A percentile compares a stretch with the other conserved stretches of the same genome.
These are phyloP conservation scores for Tuber magnatum DNA, from an alignment of 495 filamentous ascomycete species.

Conservation along the genomic window DNA sequence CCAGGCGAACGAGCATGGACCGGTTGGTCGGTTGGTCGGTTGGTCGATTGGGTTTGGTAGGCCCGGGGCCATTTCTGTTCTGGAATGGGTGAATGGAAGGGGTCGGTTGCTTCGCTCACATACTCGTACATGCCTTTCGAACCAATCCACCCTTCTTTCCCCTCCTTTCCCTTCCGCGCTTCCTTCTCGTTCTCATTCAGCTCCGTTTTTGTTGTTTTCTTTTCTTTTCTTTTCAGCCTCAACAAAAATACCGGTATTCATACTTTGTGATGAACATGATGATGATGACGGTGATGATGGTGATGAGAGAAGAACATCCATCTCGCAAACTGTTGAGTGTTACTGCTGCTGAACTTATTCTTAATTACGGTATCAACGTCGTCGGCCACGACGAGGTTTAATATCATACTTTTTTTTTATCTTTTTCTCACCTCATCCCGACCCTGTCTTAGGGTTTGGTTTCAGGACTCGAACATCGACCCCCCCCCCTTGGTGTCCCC, in stretches of 20 bases:
- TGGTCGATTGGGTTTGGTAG: background rate
- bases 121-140: background rate
- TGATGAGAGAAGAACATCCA: background rate
- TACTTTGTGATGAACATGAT: background rate
- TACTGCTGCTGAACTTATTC: background rate
- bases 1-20: background rate
- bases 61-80: background rate
- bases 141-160: conserved; percentile 4
- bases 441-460: background rate
- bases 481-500: background rate
- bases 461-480: background rate
- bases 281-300: background rate
- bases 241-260: background rate
- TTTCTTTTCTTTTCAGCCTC: background rate
- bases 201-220: background rate
- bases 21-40: too few species aligned
- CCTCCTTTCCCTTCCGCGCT: conserved; percentile 9
- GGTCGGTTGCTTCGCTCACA: background rate
- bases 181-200: conserved; percentile 1
- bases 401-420: background rate
- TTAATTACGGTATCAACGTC: background rate
- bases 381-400: background rate
- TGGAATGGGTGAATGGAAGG: background rate
- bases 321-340: background rate
- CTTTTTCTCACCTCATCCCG: background rate